Conservation (phyloP, 2,329 filamentous ascomycete genomes). For the Hansfordia pulvinata region DNA sequence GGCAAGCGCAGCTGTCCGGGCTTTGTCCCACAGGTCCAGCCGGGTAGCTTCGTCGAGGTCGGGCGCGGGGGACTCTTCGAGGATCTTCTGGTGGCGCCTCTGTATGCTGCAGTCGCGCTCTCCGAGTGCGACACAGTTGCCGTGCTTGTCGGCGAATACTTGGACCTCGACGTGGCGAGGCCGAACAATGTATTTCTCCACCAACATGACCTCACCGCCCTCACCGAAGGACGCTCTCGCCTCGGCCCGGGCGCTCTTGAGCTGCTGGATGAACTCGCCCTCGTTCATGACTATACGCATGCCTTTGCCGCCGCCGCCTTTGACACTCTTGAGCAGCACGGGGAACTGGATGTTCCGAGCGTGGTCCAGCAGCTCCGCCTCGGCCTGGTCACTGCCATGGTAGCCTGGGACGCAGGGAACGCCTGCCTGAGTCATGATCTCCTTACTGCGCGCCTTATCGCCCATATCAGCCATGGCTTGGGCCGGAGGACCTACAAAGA, state of each 20-base stretch:
- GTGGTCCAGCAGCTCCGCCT: slow-evolving; percentile 44
- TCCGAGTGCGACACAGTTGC: slow-evolving; percentile 69
- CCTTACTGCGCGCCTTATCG: slow-evolving; percentile 62
- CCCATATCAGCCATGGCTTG: slow-evolving; percentile 64
- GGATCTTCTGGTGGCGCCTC: slow-evolving; percentile 76
- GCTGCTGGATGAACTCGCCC: slow-evolving; percentile 55
- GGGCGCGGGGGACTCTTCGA: slow-evolving; percentile 80
- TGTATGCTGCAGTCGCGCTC: slow-evolving; percentile 85
- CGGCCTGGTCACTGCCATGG: slow-evolving; percentile 72
- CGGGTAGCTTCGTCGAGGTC: slow-evolving; percentile 43
- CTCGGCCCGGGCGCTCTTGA: slow-evolving; percentile 61
- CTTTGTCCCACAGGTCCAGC: slow-evolving; percentile 51
- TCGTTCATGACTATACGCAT: slow-evolving; percentile 61
- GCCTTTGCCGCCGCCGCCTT: slow-evolving; percentile 73
- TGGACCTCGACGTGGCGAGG: slow-evolving; percentile 84
- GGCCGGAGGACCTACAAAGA: slow-evolving; percentile 86
- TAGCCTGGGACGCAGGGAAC: slow-evolving; percentile 96
- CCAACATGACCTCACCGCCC: slow-evolving; percentile 64
- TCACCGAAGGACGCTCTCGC: slow-evolving; percentile 72
- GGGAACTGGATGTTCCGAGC: slow-evolving; percentile 59
- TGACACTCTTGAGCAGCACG: slow-evolving; percentile 68
- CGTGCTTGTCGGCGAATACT: slow-evolving; percentile 72
- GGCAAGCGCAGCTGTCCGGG: slow-evolving; percentile 53
- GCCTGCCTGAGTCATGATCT: slow-evolving; percentile 91
- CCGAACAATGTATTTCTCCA: slow-evolving; percentile 69